phyloP scores from a whole-genome alignment of 2,329 filamentous ascomycete species.

The Arthrobotrys sphaeroides region DNA sequence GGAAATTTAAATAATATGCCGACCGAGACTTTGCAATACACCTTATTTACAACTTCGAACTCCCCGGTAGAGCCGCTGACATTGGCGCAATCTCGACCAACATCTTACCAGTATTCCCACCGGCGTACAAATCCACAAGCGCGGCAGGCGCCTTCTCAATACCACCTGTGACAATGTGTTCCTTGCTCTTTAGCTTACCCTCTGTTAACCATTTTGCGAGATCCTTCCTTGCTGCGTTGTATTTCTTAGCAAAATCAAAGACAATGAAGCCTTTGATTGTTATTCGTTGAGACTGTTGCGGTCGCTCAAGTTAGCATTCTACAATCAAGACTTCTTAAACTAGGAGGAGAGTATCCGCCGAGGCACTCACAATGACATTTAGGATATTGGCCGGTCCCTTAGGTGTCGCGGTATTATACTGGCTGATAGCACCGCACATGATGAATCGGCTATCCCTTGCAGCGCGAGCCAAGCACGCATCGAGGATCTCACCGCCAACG shows the following conservation, averaged over 20 bases:
- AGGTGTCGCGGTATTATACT: constrained; percentile 71
- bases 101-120: constrained; percentile 75
- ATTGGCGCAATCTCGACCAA: constrained; percentile 63
- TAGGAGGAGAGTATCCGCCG: too few relatives aligned
- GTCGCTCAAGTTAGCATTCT: constrained; percentile 60
- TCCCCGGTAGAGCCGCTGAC: constrained; percentile 28
- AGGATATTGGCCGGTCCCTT: constrained; percentile 64
- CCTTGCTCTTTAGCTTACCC: constrained; percentile 76
- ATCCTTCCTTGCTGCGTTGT: constrained; percentile 68
- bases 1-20: too few relatives aligned
- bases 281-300: constrained; percentile 66
- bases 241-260: constrained; percentile 72
- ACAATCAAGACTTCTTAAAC: background rate
- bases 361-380: constrained; percentile 45
- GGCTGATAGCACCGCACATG: constrained; percentile 76
- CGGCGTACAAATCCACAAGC: constrained; percentile 72
- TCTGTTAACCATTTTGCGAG: constrained; percentile 74
- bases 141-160: constrained; percentile 71
- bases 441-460: constrained; percentile 72
- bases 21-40: background rate
- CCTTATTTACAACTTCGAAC: constrained; percentile 29
- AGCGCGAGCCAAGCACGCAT: constrained; percentile 72
- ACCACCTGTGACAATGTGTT: constrained; percentile 76
- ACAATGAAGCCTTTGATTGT: constrained; percentile 78
- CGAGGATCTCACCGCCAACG: constrained; percentile 76